Conservation (phyloP, 2,329 filamentous ascomycete genomes). For the Xenosphaeropsis pyriputrescens region DNA sequence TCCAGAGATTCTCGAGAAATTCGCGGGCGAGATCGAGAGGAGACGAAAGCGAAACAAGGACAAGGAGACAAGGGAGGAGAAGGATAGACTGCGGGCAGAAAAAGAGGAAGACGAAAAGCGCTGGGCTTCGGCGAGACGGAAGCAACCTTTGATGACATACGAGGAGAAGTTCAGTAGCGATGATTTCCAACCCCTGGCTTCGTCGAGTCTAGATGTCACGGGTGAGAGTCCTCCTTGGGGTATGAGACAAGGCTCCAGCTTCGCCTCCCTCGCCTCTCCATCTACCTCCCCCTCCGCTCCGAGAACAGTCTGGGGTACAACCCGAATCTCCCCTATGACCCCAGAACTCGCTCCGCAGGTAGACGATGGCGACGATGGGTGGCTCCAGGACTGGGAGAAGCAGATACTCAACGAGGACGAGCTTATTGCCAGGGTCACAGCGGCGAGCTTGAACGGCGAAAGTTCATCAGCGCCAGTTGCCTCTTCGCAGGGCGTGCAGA, state of each 20-base stretch:
- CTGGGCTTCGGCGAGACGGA: slow-evolving; percentile 42
- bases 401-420: slow-evolving; percentile 52
- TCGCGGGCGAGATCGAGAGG: slow-evolving; percentile 45
- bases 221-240: slow-evolving; percentile 31
- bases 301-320: slow-evolving; percentile 89
- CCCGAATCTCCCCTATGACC: slow-evolving; percentile 41
- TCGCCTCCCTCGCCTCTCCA: slow-evolving; percentile 57
- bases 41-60: slow-evolving; percentile 50
- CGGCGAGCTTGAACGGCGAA: slow-evolving; percentile 26
- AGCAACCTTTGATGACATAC: slow-evolving; percentile 30
- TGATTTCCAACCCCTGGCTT: slow-evolving; percentile 50
- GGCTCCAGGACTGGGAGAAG: slow-evolving; percentile 73
- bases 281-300: slow-evolving; percentile 66
- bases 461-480: slow-evolving; percentile 7
- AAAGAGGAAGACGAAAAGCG: slow-evolving; percentile 52
- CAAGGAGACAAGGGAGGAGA: slow-evolving; percentile 55
- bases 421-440: slow-evolving; percentile 41
- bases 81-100: slow-evolving; percentile 52
- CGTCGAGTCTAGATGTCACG: slow-evolving; percentile 28
- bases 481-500: slow-evolving; percentile 6
- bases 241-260: slow-evolving; percentile 42
- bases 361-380: slow-evolving; percentile 53
- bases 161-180: slow-evolving; percentile 31
- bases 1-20: slow-evolving; percentile 43
- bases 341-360: slow-evolving; percentile 31